These are phyloP conservation scores for Fusarium pininemorale DNA, from an alignment of 2,329 filamentous ascomycete genomes.

Conservation along the genomic window DNA sequence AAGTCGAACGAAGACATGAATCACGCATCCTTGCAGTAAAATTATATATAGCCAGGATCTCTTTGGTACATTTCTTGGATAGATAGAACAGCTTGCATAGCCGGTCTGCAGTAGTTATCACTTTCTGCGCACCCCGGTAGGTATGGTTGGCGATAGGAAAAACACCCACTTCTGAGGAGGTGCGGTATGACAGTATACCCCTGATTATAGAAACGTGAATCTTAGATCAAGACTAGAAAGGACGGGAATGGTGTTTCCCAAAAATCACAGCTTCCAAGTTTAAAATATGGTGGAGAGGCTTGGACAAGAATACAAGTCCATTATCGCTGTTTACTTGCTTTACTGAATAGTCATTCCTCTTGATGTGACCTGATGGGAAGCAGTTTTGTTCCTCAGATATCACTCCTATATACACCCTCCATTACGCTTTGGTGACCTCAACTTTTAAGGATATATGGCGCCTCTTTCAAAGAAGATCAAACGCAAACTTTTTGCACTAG, in stretches of 20 bases:
- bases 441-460: conserved; percentile 6
- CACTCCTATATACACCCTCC: conserved; percentile 28
- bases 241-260: background rate
- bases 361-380: background rate
- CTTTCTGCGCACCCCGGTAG: background rate
- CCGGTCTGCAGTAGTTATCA: conserved; percentile 5
- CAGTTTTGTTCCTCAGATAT: conserved; percentile 14
- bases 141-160: conserved; percentile 12
- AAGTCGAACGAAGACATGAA: conserved; percentile 34
- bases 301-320: conserved; percentile 30
- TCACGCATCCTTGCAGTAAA: conserved; percentile 19
- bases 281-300: background rate
- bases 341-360: background rate
- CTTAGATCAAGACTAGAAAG: conserved; percentile 19
- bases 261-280: background rate
- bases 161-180: conserved; percentile 5
- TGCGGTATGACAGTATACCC: conserved; percentile 21
- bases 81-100: conserved; percentile 14
- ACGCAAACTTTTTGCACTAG: conserved; percentile 18
- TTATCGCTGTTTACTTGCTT: conserved; percentile 17
- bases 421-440: conserved; percentile 24
- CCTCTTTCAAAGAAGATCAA: conserved; percentile 11
- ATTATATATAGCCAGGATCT: conserved; percentile 34
- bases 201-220: conserved; percentile 2
- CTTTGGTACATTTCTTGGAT: conserved; percentile 33